phyloP scores from a whole-genome alignment of 176 grass and related monocot species.

The Paspalum vaginatum region DNA sequence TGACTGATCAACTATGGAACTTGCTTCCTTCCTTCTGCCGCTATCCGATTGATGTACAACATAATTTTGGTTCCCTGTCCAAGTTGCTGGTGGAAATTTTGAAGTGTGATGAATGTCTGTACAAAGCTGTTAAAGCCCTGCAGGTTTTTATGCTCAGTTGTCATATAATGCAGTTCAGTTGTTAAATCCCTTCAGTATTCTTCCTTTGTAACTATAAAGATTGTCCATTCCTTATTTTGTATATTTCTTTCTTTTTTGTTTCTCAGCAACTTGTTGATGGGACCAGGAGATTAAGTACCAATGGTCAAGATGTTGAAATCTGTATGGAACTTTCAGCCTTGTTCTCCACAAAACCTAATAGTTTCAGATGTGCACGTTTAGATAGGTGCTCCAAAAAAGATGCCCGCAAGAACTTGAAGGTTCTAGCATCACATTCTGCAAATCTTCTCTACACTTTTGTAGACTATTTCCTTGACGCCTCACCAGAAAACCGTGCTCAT shows the following conservation, averaged over 20 bases:
- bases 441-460: conserved; percentile 67
- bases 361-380: conserved; percentile 43
- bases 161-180: conserved; percentile 27
- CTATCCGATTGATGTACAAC: conserved; percentile 60
- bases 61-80: conserved; percentile 67
- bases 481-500: conserved; percentile 72
- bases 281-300: conserved; percentile 57
- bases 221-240: conserved; percentile 38
- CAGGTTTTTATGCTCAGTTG: conserved; percentile 58
- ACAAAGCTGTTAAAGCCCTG: conserved; percentile 73
- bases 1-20: conserved; percentile 65
- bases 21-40: conserved; percentile 92
- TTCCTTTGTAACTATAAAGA: conserved; percentile 16
- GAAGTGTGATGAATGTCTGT: conserved; percentile 57
- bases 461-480: conserved; percentile 68
- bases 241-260: conserved; percentile 39
- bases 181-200: conserved; percentile 15
- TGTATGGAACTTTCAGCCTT: conserved; percentile 43
- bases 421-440: conserved; percentile 62
- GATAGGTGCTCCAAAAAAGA: conserved; percentile 65
- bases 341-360: conserved; percentile 43
- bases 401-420: conserved; percentile 70
- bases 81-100: conserved; percentile 65
- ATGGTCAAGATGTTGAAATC: conserved; percentile 54
- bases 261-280: conserved; percentile 76